phyloP scores from a whole-genome alignment of 2,329 filamentous ascomycete species.

The Fusarium redolens region DNA sequence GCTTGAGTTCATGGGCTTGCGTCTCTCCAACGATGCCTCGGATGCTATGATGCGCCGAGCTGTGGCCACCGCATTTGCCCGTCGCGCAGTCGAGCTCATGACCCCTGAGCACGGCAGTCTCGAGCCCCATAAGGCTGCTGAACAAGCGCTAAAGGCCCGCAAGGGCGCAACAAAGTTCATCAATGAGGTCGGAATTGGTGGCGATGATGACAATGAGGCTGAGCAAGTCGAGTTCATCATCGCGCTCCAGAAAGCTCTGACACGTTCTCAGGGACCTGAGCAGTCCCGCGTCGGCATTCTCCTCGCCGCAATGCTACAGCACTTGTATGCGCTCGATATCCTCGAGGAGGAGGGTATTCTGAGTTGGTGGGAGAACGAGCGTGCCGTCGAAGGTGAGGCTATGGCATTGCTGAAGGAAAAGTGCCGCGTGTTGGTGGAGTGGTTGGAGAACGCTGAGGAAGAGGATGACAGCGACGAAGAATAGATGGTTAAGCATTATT shows the following conservation, averaged over 20 bases:
- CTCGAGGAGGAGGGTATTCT: slow-evolving; percentile 90
- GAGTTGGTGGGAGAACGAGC: slow-evolving; percentile 85
- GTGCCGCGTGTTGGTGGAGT: slow-evolving; percentile 83
- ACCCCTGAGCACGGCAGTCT: slow-evolving; percentile 62
- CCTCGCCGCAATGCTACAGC: slow-evolving; percentile 82
- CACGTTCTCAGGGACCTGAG: slow-evolving; percentile 70
- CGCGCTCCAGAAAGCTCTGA: slow-evolving; percentile 83
- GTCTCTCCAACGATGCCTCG: slow-evolving; percentile 89
- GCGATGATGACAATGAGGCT: slow-evolving; percentile 63
- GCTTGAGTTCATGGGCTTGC: slow-evolving; percentile 92
- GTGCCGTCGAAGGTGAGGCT: slow-evolving; percentile 73
- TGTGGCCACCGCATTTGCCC: slow-evolving; percentile 86
- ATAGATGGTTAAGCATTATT: slow-evolving; percentile 29
- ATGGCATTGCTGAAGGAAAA: slow-evolving; percentile 78
- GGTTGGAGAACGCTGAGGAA: slow-evolving; percentile 81
- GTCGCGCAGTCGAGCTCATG: slow-evolving; percentile 78
- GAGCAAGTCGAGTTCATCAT: slow-evolving; percentile 90
- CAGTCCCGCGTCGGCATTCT: slow-evolving; percentile 66
- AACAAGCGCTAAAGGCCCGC: slow-evolving; percentile 67
- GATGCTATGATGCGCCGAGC: slow-evolving; percentile 89
- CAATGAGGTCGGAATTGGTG: slow-evolving; percentile 69
- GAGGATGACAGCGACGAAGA: slow-evolving; percentile 68
- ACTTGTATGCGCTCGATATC: slow-evolving; percentile 85
- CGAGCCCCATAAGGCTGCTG: slow-evolving; percentile 73
- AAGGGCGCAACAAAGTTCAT: slow-evolving; percentile 67